phyloP scores from a whole-genome alignment of 768 basidiomycete species.

The Mycena rebaudengoi region DNA sequence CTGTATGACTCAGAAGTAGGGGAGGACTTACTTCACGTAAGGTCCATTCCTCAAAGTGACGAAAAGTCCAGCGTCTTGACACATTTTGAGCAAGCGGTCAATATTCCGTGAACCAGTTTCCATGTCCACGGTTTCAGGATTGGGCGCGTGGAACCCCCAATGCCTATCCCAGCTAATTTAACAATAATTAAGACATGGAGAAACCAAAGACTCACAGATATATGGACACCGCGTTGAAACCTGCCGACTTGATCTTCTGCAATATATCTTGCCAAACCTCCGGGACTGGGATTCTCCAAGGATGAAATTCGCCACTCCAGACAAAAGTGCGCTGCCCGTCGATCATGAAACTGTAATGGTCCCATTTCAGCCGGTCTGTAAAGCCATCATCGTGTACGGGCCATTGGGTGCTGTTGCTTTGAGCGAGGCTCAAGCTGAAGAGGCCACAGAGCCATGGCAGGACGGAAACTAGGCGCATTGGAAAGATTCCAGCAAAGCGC shows the following conservation, averaged over 20 bases:
- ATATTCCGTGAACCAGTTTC: constrained; percentile 17
- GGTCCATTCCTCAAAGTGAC: constrained; percentile 63
- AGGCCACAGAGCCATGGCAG: neutral
- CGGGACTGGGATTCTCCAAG: constrained; percentile 66
- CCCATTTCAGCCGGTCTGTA: constrained; percentile 32
- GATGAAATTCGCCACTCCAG: constrained; percentile 49
- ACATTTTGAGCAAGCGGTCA: constrained; percentile 1
- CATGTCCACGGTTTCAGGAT: constrained; percentile 15
- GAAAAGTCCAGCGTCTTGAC: constrained; percentile 60
- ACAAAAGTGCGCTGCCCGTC: constrained; percentile 60
- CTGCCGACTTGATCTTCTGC: constrained; percentile 66
- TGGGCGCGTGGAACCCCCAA: constrained; percentile 51
- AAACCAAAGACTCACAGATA: constrained; percentile 44
- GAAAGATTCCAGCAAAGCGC: too few species aligned
- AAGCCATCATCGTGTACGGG: constrained; percentile 18
- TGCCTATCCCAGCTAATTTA: constrained; percentile 42
- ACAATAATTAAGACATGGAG: too few species aligned
- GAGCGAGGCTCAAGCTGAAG: neutral
- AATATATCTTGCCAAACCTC: constrained; percentile 68
- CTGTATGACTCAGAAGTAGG: neutral
- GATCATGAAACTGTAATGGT: constrained; percentile 59
- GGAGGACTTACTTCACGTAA: constrained; percentile 11
- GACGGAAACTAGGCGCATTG: too few species aligned
- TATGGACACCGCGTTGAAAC: constrained; percentile 64
- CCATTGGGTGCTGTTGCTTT: constrained; percentile 15